Base-by-base conservation (phyloP, 2,329 filamentous ascomycete genomes). In the Neocucurbitaria cava region DNA sequence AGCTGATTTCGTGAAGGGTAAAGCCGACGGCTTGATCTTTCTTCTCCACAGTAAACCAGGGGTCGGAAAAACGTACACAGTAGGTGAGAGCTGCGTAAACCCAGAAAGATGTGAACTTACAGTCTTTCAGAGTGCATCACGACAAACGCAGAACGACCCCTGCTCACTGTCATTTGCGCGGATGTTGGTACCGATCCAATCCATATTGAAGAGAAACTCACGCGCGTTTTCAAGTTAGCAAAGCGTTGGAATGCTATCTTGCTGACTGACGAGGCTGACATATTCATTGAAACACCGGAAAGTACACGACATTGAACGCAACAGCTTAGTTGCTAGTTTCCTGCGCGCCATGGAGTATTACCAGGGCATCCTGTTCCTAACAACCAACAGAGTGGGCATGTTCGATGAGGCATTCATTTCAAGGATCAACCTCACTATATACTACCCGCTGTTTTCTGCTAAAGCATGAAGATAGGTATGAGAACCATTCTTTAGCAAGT, bases 401-500 rank as follows among this genome's bases (percentile, higher is more conserved):
- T 95, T 96, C 66, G 92, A 96, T 65, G 90, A 94, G 56, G 92
- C 91, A 0, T 95, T 96, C 80, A 89, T 93, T 68, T 91, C 87
- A 4, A 86, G 92, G 24, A 94, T 95, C 61, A 90, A 96, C 73
- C 87, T 96, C 57, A 89, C 90, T 0, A 78, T 96, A 13, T 84
- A 89, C 31, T 96, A 96, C 35, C 55, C 54, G 2, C 49, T 53
- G 3, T 64, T 70, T 28, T 41, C 20, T 0, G 17, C 26, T n/a
- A 38, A 43, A 24, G 31, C 41, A 10, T 38, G 66, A 13, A 31
- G 26, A 8, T 35, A 62, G 20, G 54, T 68, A 3, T 70, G 66
- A 65, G 40, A 63, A 8, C 43, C 49, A 2, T 69, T 69, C 31
- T 59, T 68, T 43, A 26, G 24, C 9, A 26, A 26, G 2, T 9